Conservation (phyloP, 169 alveolate species). For the Cryptosporidium ubiquitum region DNA sequence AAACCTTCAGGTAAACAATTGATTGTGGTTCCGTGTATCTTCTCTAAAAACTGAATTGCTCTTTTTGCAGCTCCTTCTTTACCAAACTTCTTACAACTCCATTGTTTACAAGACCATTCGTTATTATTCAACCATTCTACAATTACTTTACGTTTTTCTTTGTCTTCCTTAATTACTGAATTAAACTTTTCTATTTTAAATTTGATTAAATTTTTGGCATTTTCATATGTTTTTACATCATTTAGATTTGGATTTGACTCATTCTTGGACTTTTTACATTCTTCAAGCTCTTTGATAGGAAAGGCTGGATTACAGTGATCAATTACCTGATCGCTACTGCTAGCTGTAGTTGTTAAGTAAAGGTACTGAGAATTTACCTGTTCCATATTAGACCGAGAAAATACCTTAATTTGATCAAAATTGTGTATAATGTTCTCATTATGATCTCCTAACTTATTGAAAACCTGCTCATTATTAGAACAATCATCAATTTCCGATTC, state of each 20-base stretch:
- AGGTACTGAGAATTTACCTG: neutral
- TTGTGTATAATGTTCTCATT: neutral
- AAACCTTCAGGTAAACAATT: slow-evolving; percentile 32
- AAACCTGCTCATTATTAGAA: neutral
- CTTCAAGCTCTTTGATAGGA: slow-evolving; percentile 36
- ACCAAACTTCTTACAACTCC: slow-evolving; percentile 74
- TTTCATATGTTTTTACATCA: neutral
- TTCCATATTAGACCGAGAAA: neutral
- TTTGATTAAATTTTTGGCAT: neutral
- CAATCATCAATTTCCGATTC: neutral
- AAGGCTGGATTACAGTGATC: slow-evolving; percentile 10
- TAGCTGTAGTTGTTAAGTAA: slow-evolving; percentile 27
- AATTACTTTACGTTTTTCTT: slow-evolving; percentile 61
- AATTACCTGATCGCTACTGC: slow-evolving; percentile 12
- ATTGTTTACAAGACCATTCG: slow-evolving; percentile 44
- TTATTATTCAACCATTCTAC: slow-evolving; percentile 67
- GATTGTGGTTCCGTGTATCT: slow-evolving; percentile 55
- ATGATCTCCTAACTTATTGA: neutral
- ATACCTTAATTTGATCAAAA: neutral
- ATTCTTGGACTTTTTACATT: neutral
- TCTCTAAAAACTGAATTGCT: slow-evolving; percentile 64
- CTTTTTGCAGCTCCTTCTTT: slow-evolving; percentile 73
- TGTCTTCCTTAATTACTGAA: slow-evolving; percentile 55
- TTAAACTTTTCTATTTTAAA: slow-evolving; percentile 15
- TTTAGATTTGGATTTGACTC: neutral